Evolutionary conservation across 345 rosid species (phyloP).

Genomic region (Gossypium mustelinum): DNA sequence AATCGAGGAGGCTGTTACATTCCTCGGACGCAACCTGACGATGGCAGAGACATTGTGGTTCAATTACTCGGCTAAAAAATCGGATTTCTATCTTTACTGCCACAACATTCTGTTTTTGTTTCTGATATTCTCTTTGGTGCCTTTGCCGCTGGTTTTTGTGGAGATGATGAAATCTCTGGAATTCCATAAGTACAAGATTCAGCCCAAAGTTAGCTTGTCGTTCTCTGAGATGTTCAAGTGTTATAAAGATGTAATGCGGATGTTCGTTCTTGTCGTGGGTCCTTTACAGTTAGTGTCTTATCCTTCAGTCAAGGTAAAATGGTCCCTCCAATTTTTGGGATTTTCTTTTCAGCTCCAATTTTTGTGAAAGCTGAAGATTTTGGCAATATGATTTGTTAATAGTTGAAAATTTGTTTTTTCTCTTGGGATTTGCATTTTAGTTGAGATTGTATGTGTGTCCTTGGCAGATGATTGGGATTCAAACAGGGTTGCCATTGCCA

Average conservation of each 20-base stretch:
- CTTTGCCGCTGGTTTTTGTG: conserved; percentile 56
- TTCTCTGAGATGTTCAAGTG: conserved; percentile 54
- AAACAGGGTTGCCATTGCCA: conserved; percentile 74
- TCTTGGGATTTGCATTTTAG: background rate
- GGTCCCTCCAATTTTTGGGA: background rate
- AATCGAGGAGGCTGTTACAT: conserved; percentile 53
- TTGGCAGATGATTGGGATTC: conserved; percentile 66
- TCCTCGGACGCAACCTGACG: conserved; percentile 74
- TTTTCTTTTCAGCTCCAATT: background rate
- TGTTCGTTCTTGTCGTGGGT: conserved; percentile 72
- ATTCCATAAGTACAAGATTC: conserved; percentile 70
- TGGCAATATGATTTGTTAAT: background rate
- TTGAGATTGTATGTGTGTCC: background rate
- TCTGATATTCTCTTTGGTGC: conserved; percentile 61
- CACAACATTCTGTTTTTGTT: conserved; percentile 77
- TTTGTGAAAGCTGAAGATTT: background rate
- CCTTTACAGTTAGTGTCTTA: conserved; percentile 80
- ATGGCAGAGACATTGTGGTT: conserved; percentile 68
- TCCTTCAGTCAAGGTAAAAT: conserved; percentile 68
- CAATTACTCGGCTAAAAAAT: conserved; percentile 70
- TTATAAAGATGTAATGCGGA: conserved; percentile 71
- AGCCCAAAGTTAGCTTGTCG: conserved; percentile 68
- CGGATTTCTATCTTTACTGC: conserved; percentile 78
- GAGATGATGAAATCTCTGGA: conserved; percentile 46
- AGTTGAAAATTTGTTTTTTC: background rate